These are phyloP conservation scores for Ailanthus altissimus DNA, from an alignment of 345 rosid genomes.

Conservation along the genomic window DNA sequence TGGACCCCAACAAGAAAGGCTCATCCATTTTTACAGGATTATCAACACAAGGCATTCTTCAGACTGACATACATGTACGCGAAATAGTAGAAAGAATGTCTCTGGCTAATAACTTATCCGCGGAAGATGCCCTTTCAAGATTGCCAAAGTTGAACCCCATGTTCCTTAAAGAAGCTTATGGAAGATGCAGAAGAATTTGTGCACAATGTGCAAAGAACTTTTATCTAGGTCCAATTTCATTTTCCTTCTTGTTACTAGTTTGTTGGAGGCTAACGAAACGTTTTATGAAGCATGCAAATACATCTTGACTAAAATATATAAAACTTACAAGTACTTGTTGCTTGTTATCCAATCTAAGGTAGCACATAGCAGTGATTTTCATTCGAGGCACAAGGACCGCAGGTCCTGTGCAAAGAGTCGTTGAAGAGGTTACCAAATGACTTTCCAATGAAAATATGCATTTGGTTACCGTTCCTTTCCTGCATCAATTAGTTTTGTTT, in stretches of 20 bases:
- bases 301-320: too few species aligned
- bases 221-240: conserved; percentile 45
- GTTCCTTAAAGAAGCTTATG: conserved; percentile 56
- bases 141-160: conserved; percentile 39
- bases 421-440: too few species aligned
- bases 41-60: conserved; percentile 37
- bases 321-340: too few species aligned
- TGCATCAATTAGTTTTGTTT: too few species aligned
- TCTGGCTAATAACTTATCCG: conserved; percentile 8
- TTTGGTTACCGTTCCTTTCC: too few species aligned
- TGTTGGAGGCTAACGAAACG: neutral
- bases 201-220: conserved; percentile 67
- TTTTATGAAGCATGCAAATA: too few species aligned
- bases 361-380: too few species aligned
- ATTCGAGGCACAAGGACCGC: too few species aligned
- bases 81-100: conserved; percentile 49
- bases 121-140: conserved; percentile 18
- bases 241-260: neutral
- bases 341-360: too few species aligned
- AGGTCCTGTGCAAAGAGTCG: too few species aligned
- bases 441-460: too few species aligned
- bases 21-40: conserved; percentile 21
- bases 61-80: conserved; percentile 31
- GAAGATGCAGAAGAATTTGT: conserved; percentile 47
- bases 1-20: conserved; percentile 28